These are phyloP conservation scores for Sphagnurus paluster DNA, from an alignment of 1,284 basidiomycete species.

Conservation along the genomic window DNA sequence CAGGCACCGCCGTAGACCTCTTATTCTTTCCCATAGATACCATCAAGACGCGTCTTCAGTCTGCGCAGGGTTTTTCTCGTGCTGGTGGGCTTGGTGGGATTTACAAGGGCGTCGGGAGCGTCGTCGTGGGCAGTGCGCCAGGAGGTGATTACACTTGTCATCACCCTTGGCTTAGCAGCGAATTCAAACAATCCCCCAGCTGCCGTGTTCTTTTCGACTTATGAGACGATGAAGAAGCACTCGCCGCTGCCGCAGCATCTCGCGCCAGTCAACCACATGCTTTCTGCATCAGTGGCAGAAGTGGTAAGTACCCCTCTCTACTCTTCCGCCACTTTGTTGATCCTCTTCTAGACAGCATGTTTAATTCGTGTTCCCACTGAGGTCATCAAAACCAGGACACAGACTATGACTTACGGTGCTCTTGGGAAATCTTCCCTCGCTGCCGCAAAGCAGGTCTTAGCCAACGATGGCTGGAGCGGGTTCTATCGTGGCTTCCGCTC, in stretches of 20 bases:
- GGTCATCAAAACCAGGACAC: conserved; percentile 73
- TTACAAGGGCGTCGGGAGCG: conserved; percentile 94
- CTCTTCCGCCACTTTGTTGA: conserved; percentile 2
- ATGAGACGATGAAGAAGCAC: conserved; percentile 84
- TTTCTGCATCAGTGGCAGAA: conserved; percentile 82
- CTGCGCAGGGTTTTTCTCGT: conserved; percentile 80
- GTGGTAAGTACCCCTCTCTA: conserved; percentile 53
- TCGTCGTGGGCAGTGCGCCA: conserved; percentile 93
- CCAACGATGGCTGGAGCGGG: conserved; percentile 37
- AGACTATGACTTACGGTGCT: conserved; percentile 46
- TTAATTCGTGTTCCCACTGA: conserved; percentile 93
- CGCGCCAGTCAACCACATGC: conserved; percentile 76
- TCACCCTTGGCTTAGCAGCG: not conserved
- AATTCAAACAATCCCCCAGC: conserved; percentile 70
- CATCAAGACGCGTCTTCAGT: conserved; percentile 93
- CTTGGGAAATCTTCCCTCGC: conserved; percentile 40
- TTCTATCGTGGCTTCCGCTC: conserved; percentile 50
- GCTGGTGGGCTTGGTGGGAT: conserved; percentile 92
- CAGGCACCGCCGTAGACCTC: conserved; percentile 90
- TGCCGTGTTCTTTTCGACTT: conserved; percentile 93
- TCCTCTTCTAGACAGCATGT: conserved; percentile 72
- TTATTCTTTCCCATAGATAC: conserved; percentile 98
- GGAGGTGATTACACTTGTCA: not conserved
- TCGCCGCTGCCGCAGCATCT: conserved; percentile 61
- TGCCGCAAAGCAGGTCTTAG: conserved; percentile 37